Base-by-base conservation (phyloP, 331 rosid species). In the Malus hybrid region DNA sequence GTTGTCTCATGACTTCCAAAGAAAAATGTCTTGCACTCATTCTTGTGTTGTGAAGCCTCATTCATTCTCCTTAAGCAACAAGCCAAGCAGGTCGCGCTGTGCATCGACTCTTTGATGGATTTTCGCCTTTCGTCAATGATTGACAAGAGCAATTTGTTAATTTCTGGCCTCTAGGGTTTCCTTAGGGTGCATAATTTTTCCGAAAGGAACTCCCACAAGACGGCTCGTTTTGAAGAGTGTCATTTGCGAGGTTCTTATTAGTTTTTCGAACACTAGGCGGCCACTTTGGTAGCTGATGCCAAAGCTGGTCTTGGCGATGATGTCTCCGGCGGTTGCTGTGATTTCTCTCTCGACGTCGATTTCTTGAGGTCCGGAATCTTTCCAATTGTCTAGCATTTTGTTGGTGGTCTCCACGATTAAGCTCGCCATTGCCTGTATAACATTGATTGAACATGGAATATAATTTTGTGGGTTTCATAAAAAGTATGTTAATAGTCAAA, bases 1-100 rank as follows among this genome's bases (percentile, higher is more conserved):
- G 92, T 91, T 1, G 97, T 91, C 77, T 93, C 98, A 81, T 89
- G 89, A 0, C 97, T 93, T 6, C 93, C 97, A 75, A 93, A 90
- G 90, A 90, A 93, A 19, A 93, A 93, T 1, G 96, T 90, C 67
- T 93, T 93, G 76, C 93, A 90, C 80, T 93, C 95, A 60, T 93
- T 90, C 90, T 32, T 80, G 22, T 13, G 77, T 82, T 0, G 81
- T 78, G 29, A 88, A 71, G 7, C 70, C 68, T 7, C 83, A 75
- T 15, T 68, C 68, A 48, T 81, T 84, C 33, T 74, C 89, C 57
- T 79, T 77, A 63, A 90, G 81, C 84, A 93, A 60, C 44, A 83
- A 68, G 6, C 94, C 91, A 15, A 90, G 76, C 28, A 93, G 56
- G 63, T 93, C 93, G n/a, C 74, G 68, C 32, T 85, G 81, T 6